Evolutionary conservation across 2,329 filamentous ascomycete genomes (phyloP).

Genomic region (Lecanicillium sp.): DNA sequence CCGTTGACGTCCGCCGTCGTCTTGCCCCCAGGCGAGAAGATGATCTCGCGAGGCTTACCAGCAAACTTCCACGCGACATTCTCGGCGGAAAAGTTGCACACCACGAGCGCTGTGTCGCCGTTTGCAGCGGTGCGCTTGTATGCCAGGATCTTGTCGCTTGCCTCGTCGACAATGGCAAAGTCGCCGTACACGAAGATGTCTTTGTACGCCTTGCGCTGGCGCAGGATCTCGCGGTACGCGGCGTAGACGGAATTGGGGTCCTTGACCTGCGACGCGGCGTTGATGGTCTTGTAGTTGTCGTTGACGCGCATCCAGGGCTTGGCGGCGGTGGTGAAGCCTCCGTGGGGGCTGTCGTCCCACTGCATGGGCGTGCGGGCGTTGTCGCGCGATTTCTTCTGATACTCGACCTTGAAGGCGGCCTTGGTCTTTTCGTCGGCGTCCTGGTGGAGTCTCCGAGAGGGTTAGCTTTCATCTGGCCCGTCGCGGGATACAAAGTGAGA

Average conservation of each 20-base stretch:
- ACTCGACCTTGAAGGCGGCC: slow-evolving; percentile 33
- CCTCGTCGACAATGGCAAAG: slow-evolving; percentile 33
- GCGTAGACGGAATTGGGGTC: slow-evolving; percentile 48
- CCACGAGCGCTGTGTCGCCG: slow-evolving; percentile 29
- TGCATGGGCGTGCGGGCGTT: slow-evolving; percentile 68
- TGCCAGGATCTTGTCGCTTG: slow-evolving; percentile 31
- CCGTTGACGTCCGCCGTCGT: slow-evolving; percentile 23
- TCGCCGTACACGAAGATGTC: slow-evolving; percentile 63
- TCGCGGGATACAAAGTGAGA: not conserved
- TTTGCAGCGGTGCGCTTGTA: slow-evolving; percentile 29
- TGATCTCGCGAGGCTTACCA: slow-evolving; percentile 25
- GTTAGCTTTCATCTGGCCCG: not conserved
- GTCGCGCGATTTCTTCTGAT: slow-evolving; percentile 57
- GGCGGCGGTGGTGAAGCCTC: slow-evolving; percentile 55
- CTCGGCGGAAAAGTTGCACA: slow-evolving; percentile 33
- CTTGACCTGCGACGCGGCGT: slow-evolving; percentile 49
- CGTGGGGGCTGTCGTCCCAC: slow-evolving; percentile 56
- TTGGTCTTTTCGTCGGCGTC: slow-evolving; percentile 34
- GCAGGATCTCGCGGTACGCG: slow-evolving; percentile 57
- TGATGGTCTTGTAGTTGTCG: slow-evolving; percentile 55
- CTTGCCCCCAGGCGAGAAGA: slow-evolving; percentile 29
- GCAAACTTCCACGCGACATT: slow-evolving; percentile 26
- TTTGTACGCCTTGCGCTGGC: slow-evolving; percentile 51
- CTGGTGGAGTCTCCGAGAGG: slow-evolving; percentile 28
- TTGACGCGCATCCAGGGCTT: slow-evolving; percentile 68